phyloP scores from a whole-genome alignment of 257 asterid species.

The Solanum boliviense region DNA sequence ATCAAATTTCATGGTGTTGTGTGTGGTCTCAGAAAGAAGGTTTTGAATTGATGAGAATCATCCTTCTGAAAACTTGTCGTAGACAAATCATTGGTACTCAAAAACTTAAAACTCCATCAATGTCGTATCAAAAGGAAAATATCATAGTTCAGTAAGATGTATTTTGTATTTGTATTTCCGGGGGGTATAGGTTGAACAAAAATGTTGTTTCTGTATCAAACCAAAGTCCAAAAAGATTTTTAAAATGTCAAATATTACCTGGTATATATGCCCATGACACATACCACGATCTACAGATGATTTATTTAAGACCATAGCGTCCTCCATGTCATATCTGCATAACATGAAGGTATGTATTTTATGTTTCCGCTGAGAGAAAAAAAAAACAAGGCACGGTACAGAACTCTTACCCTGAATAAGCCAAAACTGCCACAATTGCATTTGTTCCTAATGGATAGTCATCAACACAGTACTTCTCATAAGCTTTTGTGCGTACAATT shows the following conservation, averaged over 20 bases:
- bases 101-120: not conserved
- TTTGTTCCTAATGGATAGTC: constrained; percentile 90
- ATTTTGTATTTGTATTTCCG: not conserved
- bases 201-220: not conserved
- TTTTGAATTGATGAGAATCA: not conserved
- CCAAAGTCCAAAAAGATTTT: not conserved
- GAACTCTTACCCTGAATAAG: constrained; percentile 81
- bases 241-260: constrained; percentile 32
- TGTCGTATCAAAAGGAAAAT: not conserved
- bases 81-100: not conserved
- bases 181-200: not conserved
- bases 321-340: constrained; percentile 95
- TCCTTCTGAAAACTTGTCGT: not conserved
- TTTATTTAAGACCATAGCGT: constrained; percentile 91
- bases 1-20: not conserved
- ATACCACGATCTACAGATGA: constrained; percentile 97
- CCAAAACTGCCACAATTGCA: constrained; percentile 95
- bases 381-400: not conserved
- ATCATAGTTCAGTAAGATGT: not conserved
- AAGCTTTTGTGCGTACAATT: constrained; percentile 84
- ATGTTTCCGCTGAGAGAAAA: not conserved
- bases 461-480: constrained; percentile 73
- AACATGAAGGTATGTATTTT: constrained; percentile 11
- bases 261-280: constrained; percentile 89
- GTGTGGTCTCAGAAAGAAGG: not conserved